Conservation (phyloP, 352 stramenopile genomes). For the Globisporangium uncinulatum region DNA sequence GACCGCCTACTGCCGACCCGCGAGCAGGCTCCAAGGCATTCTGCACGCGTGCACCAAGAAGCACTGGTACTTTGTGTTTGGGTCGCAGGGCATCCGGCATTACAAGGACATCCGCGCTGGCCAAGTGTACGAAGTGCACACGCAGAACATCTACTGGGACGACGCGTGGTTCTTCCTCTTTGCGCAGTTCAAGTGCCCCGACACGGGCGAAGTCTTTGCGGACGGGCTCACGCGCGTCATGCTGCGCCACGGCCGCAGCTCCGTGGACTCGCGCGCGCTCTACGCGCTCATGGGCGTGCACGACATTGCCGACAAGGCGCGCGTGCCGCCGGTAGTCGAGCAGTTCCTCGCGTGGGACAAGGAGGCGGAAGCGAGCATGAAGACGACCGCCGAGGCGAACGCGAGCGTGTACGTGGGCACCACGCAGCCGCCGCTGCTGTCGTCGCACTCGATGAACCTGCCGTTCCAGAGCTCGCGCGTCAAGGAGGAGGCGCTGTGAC, state of each 20-base stretch:
- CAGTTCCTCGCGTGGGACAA: constrained; percentile 56
- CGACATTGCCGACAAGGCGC: constrained; percentile 28
- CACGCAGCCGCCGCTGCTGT: constrained; percentile 30
- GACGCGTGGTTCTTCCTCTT: constrained; percentile 68
- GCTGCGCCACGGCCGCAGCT: constrained; percentile 44
- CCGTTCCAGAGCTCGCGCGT: constrained; percentile 27
- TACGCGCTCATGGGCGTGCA: constrained; percentile 53
- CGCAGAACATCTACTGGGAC: constrained; percentile 65
- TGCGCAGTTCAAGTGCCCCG: constrained; percentile 59
- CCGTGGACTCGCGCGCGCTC: constrained; percentile 39
- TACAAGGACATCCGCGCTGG: constrained; percentile 49
- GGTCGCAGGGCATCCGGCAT: constrained; percentile 59
- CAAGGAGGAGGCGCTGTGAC: constrained; percentile 13
- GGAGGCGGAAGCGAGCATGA: constrained; percentile 50
- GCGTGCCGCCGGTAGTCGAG: constrained; percentile 41
- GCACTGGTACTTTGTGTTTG: constrained; percentile 67
- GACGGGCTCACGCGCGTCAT: constrained; percentile 61
- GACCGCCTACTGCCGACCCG: too few relatives aligned
- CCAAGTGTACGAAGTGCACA: constrained; percentile 60
- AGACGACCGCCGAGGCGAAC: constrained; percentile 32
- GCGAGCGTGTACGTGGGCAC: constrained; percentile 15
- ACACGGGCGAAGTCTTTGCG: constrained; percentile 54
- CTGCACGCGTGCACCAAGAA: constrained; percentile 47
- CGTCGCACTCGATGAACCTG: constrained; percentile 67
- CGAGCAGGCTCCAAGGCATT: constrained; percentile 35